Evolutionary conservation across 441 rosid genomes (phyloP).

Genomic region (Hura crepitans): DNA sequence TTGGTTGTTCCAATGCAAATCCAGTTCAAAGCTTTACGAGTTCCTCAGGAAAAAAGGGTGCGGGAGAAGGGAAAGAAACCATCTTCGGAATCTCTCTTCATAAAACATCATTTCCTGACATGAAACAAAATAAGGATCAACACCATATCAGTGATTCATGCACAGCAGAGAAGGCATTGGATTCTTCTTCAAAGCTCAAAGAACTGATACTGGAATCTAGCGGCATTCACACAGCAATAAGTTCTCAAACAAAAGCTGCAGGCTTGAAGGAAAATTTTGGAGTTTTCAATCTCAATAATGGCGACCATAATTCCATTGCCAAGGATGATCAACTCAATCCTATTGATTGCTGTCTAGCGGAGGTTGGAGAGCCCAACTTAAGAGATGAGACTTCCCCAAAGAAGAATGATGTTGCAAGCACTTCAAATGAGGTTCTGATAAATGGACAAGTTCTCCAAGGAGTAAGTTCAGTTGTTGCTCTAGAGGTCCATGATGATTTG

Average conservation of each 20-base stretch:
- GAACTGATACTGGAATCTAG: constrained; percentile 20
- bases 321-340: constrained; percentile 19
- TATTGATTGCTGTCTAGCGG: neutral
- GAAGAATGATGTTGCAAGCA: constrained; percentile 19
- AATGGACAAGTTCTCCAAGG: constrained; percentile 19
- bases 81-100: constrained; percentile 18
- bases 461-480: neutral
- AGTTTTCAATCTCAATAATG: constrained; percentile 17
- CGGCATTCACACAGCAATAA: neutral
- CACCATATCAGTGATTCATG: constrained; percentile 19
- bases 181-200: constrained; percentile 14
- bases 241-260: constrained; percentile 18
- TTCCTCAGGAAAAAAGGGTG: constrained; percentile 14
- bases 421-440: constrained; percentile 16
- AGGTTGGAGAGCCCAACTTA: constrained; percentile 12
- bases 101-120: constrained; percentile 20
- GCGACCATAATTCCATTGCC: constrained; percentile 8
- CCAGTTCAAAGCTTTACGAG: constrained; percentile 20
- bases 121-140: constrained; percentile 16
- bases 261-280: constrained; percentile 23
- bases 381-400: constrained; percentile 20
- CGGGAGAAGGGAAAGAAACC: constrained; percentile 11
- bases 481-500: constrained; percentile 12
- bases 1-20: constrained; percentile 29
- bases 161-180: constrained; percentile 20